Evolutionary conservation across 2,329 filamentous ascomycete species (phyloP), one percentile per base, ranked within the genome.

Genomic region (Beauveria australis): DNA sequence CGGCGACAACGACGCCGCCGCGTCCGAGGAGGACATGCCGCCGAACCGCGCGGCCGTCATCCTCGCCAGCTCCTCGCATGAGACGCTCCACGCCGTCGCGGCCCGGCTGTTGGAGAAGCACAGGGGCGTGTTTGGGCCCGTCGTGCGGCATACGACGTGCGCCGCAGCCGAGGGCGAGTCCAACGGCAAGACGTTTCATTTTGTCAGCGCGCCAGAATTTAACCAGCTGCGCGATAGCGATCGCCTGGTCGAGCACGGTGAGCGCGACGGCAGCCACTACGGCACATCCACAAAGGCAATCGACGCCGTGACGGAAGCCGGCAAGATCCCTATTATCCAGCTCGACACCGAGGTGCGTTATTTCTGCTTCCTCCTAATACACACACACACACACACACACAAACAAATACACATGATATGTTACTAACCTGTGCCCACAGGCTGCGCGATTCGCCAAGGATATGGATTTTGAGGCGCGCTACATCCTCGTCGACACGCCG

Each of bases 41-140:
- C 71, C 75, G 24, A 78, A 85, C 65, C 75, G 71, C 53, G 76
- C 75, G 3, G 75, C 82, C 6, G 83, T 93, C 63, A 81, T 93
- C 63, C 77, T 94, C 63, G 85, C 85, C 9, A 89, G 88, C 3
- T 83, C 86, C 5, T 78, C 76, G 6, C 82, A 82, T 59, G 77
- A 80, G 9, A 86, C 85, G 49, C 89, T 88, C 70, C 82, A 84
- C 18, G 83, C 82, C 1, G 75, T 92, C 48, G 75, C 87, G 58
- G 81, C 80, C 61, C 80, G 81, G 64, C 79, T 94, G 18, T 75
- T 88, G 64, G 81, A 84, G 30, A 80, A 82, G 60, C 84, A 85
- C 69, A 83, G 83, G 7, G 81, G 84, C 56, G 84, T 84, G 22
- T 91, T 93, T 67, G 85, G 81, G 22, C 75, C 73, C 53, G 81